These are phyloP conservation scores for Parafenestella ontariensis DNA, from an alignment of 2,329 filamentous ascomycete species.

Conservation along the genomic window DNA sequence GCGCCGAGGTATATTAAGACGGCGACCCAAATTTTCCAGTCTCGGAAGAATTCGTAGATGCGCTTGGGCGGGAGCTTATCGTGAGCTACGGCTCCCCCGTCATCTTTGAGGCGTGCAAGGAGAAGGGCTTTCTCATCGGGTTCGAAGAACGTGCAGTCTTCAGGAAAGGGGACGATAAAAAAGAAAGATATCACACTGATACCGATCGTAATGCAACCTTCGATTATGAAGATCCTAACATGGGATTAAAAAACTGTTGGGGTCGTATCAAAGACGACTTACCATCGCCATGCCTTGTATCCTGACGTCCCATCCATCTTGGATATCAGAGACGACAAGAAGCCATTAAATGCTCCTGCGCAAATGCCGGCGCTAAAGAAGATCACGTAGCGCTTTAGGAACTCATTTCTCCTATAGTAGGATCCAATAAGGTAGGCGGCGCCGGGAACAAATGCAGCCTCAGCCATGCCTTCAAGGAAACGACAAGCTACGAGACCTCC, in stretches of 20 bases:
- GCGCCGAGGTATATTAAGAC: background rate
- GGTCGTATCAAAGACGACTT: conserved; percentile 5
- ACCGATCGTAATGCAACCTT: conserved; percentile 60
- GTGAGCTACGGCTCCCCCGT: conserved; percentile 54
- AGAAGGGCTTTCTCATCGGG: conserved; percentile 60
- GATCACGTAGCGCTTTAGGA: conserved; percentile 59
- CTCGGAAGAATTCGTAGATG: conserved; percentile 49
- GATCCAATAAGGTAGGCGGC: conserved; percentile 29
- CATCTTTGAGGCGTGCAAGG: conserved; percentile 55
- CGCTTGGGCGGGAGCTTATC: conserved; percentile 54
- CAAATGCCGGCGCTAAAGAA: conserved; percentile 60
- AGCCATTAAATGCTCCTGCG: conserved; percentile 62
- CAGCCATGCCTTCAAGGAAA: conserved; percentile 29
- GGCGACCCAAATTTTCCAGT: conserved; percentile 61
- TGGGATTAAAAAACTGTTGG: background rate
- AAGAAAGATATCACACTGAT: conserved; percentile 56
- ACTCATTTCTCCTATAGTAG: conserved; percentile 59
- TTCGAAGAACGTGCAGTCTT: conserved; percentile 56
- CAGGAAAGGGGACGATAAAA: conserved; percentile 58
- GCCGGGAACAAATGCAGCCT: conserved; percentile 24
- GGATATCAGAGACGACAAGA: conserved; percentile 54
- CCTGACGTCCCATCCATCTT: conserved; percentile 24
- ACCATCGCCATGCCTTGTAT: conserved; percentile 25
- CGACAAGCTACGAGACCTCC: conserved; percentile 23
- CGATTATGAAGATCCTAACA: conserved; percentile 63